Evolutionary conservation across 495 filamentous ascomycete species (phyloP), one percentile per base, ranked within the genome.

Genomic region (Polyplosphaeria fusca): DNA sequence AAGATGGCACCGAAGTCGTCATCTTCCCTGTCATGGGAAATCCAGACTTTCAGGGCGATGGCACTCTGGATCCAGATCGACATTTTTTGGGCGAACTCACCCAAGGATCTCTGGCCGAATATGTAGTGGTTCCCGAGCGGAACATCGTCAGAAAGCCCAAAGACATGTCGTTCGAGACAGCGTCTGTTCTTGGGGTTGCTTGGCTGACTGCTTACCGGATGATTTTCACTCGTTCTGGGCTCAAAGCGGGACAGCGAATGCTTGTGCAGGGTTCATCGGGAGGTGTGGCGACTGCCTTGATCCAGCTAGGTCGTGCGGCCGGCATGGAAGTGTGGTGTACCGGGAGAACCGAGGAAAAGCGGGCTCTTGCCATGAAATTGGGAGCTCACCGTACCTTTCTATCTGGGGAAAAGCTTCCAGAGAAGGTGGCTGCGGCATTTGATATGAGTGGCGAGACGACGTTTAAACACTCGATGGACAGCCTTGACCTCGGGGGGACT

Each of bases 181-280:
- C 53, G 5, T 43, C 55, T 9, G 65, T 63, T 5, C 50, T 70
- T 18, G 67, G 68, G 4, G 55, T 67, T 9, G 59, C 62, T n/a
- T 70, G 65, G 64, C 51, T 70, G n/a, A 70, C 67, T 5, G 64
- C 61, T 26, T 70, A 64, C 27, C 52, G 67, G 13, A 70, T 70
- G 67, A 46, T 66, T 4, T 67, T 70, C 41, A 64, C 25, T 3
- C 49, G 59, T 18, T 64, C 67, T 16, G 59, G 61, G 2, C 45
- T 70, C 23, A 52, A 53, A 44, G 54, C 52, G 11, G 59, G 67
- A 7, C 68, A 69, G 48, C 56, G 26, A 13, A 69, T 68, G 65
- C 42, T 69, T 1, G 61, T 69, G 9, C 68, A 69, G 50, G 65
- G 67, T 2, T 50, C 61, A 38, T 63, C 55, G 11, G 68, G 68